Evolutionary conservation across 768 basidiomycete species (phyloP), one percentile per base, ranked within the genome.

Genomic region (Symmetrospora coprosmae): DNA sequence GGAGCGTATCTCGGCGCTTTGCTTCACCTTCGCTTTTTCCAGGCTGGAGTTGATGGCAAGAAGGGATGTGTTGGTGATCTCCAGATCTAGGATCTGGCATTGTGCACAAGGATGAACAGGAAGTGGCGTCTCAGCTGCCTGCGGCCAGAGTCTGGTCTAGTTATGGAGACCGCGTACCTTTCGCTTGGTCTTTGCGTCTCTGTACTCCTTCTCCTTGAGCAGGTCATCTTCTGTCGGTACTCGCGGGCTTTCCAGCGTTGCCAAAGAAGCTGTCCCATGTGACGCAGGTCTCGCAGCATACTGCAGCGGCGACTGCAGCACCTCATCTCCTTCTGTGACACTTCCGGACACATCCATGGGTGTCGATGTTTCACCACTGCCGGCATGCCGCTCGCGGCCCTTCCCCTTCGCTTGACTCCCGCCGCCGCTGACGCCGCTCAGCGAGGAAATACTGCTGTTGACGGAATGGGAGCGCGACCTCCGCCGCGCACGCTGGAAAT

Each of bases 31-130:
- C 33, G 80, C 79, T 34, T 81, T 79, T 72, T 92, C 88, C 21
- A 92, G 77, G 17, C 84, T 79, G 1, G 83, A 75, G 68, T 91
- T 92, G 73, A 92, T 88, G 1, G 81, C 80, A 45, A 91, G 77
- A 13, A 92, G 77, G 1, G 88, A 92, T 33, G 80, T 78, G 71
- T 88, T 91, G 5, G 86, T 84, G 68, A 92, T 92, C 72, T 91
- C 86, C 11, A 92, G 76, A 74, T 92, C 88, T 13, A 85, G 86
- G 60, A 92, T 91, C 89, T 92, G 62, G 31, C 4, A 35, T 6
- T 5, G 28, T 33, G 3, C 16, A 23, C 13, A 11, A n/a, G 27
- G 7, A 2, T 6, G 17, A 35, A 48, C 16, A 19, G 21, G 27
- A 13, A 13, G 16, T 2, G 30, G 13, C 23, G 27, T 6, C 34